Evolutionary conservation across 202 grass and related monocot species (phyloP).

Genomic region (Elaeis oleifera): DNA sequence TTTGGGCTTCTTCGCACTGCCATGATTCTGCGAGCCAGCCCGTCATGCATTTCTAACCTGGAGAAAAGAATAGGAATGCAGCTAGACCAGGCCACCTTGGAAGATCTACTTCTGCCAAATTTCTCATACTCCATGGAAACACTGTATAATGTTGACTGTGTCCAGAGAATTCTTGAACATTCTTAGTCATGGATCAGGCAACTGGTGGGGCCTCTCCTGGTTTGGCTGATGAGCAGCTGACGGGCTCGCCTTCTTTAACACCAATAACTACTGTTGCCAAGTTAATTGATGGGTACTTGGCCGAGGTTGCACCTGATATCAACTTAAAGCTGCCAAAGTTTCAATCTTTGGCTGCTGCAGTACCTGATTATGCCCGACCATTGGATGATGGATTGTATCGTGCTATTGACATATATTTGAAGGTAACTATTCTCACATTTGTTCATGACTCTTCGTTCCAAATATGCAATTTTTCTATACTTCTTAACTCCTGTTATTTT

Average conservation of each 20-base stretch:
- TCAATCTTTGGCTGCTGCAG: constrained; percentile 50
- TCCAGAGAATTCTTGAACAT: constrained; percentile 61
- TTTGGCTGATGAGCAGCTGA: constrained; percentile 41
- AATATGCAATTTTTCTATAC: too few relatives aligned
- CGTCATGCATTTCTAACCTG: constrained; percentile 62
- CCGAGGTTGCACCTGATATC: constrained; percentile 77
- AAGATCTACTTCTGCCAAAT: constrained; percentile 75
- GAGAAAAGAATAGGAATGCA: constrained; percentile 80
- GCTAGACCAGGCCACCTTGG: constrained; percentile 69
- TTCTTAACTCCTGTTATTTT: too few relatives aligned
- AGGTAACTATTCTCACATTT: constrained; percentile 28
- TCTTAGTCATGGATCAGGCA: constrained; percentile 67
- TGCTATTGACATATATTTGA: constrained; percentile 82
- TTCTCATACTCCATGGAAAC: constrained; percentile 54
- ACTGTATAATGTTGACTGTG: constrained; percentile 65
- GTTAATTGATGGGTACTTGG: constrained; percentile 74
- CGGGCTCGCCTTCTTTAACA: constrained; percentile 49
- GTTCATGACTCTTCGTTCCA: too few relatives aligned
- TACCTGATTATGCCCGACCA: constrained; percentile 71
- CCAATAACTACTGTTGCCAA: constrained; percentile 56
- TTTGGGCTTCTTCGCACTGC: constrained; percentile 79
- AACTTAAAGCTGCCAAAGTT: constrained; percentile 67
- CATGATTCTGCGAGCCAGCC: constrained; percentile 67
- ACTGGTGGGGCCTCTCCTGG: constrained; percentile 51
- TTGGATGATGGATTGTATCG: constrained; percentile 82